Evolutionary conservation across 2,329 filamentous ascomycete species (phyloP).

Genomic region (Clonostachys byssicola): DNA sequence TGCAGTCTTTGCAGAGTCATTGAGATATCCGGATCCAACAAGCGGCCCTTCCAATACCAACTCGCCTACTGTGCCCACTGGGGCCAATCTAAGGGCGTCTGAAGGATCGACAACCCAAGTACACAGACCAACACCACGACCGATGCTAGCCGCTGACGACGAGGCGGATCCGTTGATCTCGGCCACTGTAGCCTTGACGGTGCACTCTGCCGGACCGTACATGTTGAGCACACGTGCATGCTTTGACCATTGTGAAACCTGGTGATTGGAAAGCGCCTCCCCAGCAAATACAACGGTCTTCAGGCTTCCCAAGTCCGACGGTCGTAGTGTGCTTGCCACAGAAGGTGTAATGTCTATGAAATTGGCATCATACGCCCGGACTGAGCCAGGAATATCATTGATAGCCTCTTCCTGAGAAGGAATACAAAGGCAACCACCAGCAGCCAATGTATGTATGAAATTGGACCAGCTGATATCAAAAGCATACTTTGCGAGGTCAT

Average conservation of each 20-base stretch:
- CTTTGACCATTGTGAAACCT: constrained; percentile 4
- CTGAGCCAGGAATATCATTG: constrained; percentile 4
- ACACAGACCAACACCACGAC: constrained; percentile 2
- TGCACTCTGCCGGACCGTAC: constrained; percentile 41
- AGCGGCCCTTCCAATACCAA: constrained; percentile 35
- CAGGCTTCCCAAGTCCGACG: constrained; percentile 1
- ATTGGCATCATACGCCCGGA: constrained; percentile 4
- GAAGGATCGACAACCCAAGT: constrained; percentile 15
- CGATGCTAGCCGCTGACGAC: constrained; percentile 12
- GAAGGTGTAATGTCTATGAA: constrained; percentile 6
- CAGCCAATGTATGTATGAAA: constrained; percentile 2
- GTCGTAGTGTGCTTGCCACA: constrained; percentile 4
- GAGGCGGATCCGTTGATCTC: constrained; percentile 7
- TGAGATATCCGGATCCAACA: constrained; percentile 44
- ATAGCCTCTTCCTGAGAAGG: constrained; percentile 7
- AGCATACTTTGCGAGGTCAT: constrained; percentile 6
- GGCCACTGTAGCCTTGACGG: constrained; percentile 14
- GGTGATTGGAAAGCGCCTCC: constrained; percentile 11
- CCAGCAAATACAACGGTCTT: constrained; percentile 6
- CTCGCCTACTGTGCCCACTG: constrained; percentile 19
- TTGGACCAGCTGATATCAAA: constrained; percentile 6
- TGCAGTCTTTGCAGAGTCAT: constrained; percentile 24
- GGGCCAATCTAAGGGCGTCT: not conserved
- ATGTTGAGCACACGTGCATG: constrained; percentile 14
- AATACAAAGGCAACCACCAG: constrained; percentile 8